Percentiles rank a stretch among this genome's conserved stretches.
Evolutionary conservation across 345 rosid genomes (phyloP).

Genomic region (Salix caprea): DNA sequence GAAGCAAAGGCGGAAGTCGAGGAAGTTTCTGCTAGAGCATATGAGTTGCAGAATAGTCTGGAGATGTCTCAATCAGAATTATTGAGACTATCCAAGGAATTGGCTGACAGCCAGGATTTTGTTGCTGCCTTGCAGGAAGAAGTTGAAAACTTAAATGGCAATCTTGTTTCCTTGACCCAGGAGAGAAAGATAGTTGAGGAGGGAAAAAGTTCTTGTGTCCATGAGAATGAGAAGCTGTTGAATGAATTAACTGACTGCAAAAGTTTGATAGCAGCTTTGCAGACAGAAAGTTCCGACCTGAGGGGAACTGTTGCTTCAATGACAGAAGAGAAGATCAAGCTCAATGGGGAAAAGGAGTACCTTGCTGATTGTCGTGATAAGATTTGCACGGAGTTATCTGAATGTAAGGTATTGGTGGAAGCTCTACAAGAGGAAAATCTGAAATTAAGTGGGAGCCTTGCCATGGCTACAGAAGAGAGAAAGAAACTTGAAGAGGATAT

Average conservation of each 20-base stretch:
- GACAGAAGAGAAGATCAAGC: slow-evolving; percentile 12
- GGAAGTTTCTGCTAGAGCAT: slow-evolving; percentile 44
- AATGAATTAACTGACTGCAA: slow-evolving; percentile 55
- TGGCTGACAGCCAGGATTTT: slow-evolving; percentile 41
- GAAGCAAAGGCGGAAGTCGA: slow-evolving; percentile 46
- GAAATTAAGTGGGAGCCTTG: slow-evolving; percentile 41
- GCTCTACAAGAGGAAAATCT: slow-evolving; percentile 47
- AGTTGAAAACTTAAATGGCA: slow-evolving; percentile 46
- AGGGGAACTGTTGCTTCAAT: slow-evolving; percentile 33
- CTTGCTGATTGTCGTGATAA: slow-evolving; percentile 44
- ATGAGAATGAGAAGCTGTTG: slow-evolving; percentile 50
- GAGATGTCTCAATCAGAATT: slow-evolving; percentile 47
- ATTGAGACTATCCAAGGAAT: slow-evolving; percentile 39
- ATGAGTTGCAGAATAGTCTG: slow-evolving; percentile 52
- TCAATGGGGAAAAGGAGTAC: slow-evolving; percentile 25
- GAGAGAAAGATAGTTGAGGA: slow-evolving; percentile 47
- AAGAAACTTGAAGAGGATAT: slow-evolving; percentile 58
- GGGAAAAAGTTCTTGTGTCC: slow-evolving; percentile 33
- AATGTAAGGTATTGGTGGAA: slow-evolving; percentile 42
- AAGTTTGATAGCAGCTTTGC: slow-evolving; percentile 45
- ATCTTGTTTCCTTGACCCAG: slow-evolving; percentile 40
- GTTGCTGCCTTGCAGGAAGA: slow-evolving; percentile 43
- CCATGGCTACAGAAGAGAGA: slow-evolving; percentile 38
- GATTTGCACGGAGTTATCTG: slow-evolving; percentile 38
- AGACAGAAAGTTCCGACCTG: slow-evolving; percentile 41